A percentile compares a stretch with the other conserved stretches of the same genome.
These are phyloP conservation scores for Diaporthe longicolla DNA, from an alignment of 2,329 filamentous ascomycete species.

Conservation along the genomic window DNA sequence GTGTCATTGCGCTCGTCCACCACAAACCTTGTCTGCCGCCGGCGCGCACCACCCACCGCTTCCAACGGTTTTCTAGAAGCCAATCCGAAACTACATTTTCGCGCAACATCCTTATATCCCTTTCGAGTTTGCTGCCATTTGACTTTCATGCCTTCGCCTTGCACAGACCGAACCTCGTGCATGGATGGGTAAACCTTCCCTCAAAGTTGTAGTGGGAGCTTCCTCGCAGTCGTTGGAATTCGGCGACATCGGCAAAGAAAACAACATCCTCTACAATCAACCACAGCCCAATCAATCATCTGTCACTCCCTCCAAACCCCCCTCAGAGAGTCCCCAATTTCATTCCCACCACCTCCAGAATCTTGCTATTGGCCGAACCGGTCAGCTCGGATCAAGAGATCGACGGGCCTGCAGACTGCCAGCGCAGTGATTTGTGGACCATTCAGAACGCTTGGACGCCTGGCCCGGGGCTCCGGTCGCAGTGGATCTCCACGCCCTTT, in stretches of 20 bases:
- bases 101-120: background rate
- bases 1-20: conserved; percentile 4
- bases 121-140: background rate
- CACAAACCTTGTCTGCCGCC: conserved; percentile 15
- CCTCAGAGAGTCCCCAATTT: background rate
- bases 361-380: conserved; percentile 10
- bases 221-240: background rate
- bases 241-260: background rate
- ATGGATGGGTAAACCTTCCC: background rate
- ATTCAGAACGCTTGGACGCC: conserved; percentile 16
- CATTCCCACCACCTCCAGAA: background rate
- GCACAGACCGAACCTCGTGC: background rate
- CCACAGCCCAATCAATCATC: background rate
- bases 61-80: conserved; percentile 30
- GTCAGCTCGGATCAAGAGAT: conserved; percentile 1
- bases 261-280: background rate
- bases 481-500: conserved; percentile 40
- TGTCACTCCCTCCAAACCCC: too few species aligned
- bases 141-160: background rate
- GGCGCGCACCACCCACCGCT: background rate
- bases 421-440: conserved; percentile 37
- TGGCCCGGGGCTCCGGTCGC: conserved; percentile 23
- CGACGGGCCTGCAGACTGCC: conserved; percentile 23
- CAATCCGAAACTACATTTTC: background rate
- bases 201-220: background rate